These are phyloP conservation scores for Acanthamoeba castellanii DNA, from an alignment of 208 protist species.

Conservation along the genomic window DNA sequence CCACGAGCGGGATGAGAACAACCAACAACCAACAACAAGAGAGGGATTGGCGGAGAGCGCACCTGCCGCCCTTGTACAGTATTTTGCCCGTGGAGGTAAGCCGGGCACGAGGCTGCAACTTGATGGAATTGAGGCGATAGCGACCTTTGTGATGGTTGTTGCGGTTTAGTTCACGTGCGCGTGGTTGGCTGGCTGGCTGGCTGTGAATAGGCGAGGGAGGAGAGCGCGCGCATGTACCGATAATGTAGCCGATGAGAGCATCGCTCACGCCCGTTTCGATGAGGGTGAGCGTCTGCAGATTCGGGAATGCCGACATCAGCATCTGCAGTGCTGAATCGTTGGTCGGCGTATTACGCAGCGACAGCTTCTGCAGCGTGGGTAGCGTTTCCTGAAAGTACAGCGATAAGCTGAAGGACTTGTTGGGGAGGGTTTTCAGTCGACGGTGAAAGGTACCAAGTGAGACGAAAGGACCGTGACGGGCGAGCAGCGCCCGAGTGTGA, in stretches of 20 bases:
- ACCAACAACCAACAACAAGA: background rate
- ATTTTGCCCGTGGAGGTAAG: constrained; percentile 52
- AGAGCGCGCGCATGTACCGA: background rate
- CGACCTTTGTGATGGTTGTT: background rate
- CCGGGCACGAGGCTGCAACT: constrained; percentile 49
- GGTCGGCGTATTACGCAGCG: constrained; percentile 25
- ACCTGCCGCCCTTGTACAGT: constrained; percentile 30
- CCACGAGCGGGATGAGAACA: background rate
- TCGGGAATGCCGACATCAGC: constrained; percentile 37
- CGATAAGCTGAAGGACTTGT: background rate
- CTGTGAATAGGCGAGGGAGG: background rate
- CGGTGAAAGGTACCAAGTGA: background rate
- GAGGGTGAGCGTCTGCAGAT: constrained; percentile 41
- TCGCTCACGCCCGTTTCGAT: constrained; percentile 66
- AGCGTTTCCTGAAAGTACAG: background rate
- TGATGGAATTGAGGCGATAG: constrained; percentile 54
- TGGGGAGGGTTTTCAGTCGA: background rate
- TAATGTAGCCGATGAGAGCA: constrained; percentile 57
- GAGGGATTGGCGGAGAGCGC: background rate
- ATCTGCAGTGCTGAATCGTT: constrained; percentile 62
- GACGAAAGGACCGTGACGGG: constrained; percentile 32
- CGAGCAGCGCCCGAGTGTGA: constrained; percentile 33
- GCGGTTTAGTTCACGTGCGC: too few species aligned
- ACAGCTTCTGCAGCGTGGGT: constrained; percentile 51
- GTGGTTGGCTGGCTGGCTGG: background rate